Conservation (phyloP, 2,329 filamentous ascomycete species). For the Ascomycota sp. region DNA sequence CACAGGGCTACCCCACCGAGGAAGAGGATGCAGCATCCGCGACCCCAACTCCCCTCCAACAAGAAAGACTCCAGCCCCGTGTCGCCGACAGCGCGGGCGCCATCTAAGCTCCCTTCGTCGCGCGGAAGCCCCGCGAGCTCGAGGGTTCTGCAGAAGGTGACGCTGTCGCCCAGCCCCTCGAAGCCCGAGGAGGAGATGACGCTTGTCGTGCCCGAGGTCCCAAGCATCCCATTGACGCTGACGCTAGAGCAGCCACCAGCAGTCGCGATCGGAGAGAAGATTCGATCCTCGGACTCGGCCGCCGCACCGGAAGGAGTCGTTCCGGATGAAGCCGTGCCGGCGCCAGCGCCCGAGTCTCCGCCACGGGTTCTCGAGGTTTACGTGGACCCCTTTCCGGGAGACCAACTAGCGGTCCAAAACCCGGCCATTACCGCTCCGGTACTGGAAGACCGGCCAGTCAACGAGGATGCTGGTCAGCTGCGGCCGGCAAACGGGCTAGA, state of each 20-base stretch:
- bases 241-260: conserved; percentile 5
- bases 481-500: conserved; percentile 7
- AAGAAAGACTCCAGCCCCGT: conserved; percentile 27
- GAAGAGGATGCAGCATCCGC: conserved; percentile 21
- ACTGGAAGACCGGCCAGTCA: conserved; percentile 36
- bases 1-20: conserved; percentile 29
- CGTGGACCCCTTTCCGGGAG: conserved; percentile 35
- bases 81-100: conserved; percentile 18
- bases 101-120: conserved; percentile 17
- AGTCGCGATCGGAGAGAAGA: conserved; percentile 2
- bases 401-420: conserved; percentile 20
- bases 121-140: conserved; percentile 19
- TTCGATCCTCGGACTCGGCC: conserved; percentile 3
- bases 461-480: conserved; percentile 24
- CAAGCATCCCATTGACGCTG: conserved; percentile 14
- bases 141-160: conserved; percentile 12
- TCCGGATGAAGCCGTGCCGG: too few relatives aligned
- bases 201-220: conserved; percentile 25
- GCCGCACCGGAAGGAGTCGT: not conserved
- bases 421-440: conserved; percentile 25
- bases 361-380: conserved; percentile 30
- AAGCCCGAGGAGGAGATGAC: conserved; percentile 30
- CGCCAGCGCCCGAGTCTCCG: conserved; percentile 7
- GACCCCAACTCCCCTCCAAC: conserved; percentile 24
- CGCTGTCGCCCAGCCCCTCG: conserved; percentile 18